A percentile compares a stretch with the other conserved stretches of the same genome.
These are phyloP conservation scores for Colletotrichum sidae DNA, from an alignment of 2,329 filamentous ascomycete species.

Conservation along the genomic window DNA sequence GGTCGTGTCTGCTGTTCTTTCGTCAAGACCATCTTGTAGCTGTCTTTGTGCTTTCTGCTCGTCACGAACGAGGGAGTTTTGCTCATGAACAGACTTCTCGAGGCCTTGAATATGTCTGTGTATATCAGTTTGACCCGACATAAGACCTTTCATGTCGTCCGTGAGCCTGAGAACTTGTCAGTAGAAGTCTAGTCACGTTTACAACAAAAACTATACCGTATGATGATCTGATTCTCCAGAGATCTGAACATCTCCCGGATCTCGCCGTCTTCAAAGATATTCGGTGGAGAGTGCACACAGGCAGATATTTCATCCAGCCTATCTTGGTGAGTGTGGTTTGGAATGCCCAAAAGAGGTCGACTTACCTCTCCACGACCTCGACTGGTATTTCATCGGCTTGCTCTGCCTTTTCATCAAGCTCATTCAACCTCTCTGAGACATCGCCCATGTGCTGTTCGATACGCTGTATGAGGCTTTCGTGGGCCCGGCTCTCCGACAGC, in stretches of 20 bases:
- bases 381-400: not conserved
- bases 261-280: not conserved
- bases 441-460: constrained; percentile 5
- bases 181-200: not conserved
- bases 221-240: constrained; percentile 12
- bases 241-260: not conserved
- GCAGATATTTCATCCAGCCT: constrained; percentile 20
- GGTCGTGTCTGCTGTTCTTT: constrained; percentile 21
- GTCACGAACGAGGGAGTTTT: not conserved
- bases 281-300: constrained; percentile 2
- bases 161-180: not conserved
- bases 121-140: not conserved
- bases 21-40: constrained; percentile 19
- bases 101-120: constrained; percentile 14
- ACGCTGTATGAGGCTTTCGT: not conserved
- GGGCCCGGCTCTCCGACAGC: constrained; percentile 3
- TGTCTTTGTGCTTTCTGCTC: constrained; percentile 8
- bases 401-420: not conserved
- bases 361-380: constrained; percentile 7
- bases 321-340: not conserved
- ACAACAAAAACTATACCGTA: not conserved
- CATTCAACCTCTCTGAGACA: constrained; percentile 8
- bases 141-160: not conserved
- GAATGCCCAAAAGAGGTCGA: no score
- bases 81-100: constrained; percentile 12